Evolutionary conservation across 495 filamentous ascomycete genomes (phyloP).

Genomic region (Annulohypoxylon bovei): DNA sequence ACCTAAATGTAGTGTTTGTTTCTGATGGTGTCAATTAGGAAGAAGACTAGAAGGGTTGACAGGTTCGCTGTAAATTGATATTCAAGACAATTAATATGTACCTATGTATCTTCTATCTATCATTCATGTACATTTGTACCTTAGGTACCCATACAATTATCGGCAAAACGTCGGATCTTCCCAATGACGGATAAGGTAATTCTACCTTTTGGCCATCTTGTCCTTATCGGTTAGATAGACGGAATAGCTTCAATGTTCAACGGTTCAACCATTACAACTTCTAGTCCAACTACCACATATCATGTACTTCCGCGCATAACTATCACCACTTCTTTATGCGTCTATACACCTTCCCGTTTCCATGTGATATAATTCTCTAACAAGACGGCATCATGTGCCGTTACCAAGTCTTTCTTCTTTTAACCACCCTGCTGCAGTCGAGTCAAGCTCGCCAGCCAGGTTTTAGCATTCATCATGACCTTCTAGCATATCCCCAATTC

Average conservation of each 20-base stretch:
- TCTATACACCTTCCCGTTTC: constrained; percentile 6
- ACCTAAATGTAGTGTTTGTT: too few relatives aligned
- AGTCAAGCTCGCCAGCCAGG: constrained; percentile 55
- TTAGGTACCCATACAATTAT: neutral
- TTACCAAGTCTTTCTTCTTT: constrained; percentile 52
- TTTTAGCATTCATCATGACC: constrained; percentile 82
- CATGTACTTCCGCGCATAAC: neutral
- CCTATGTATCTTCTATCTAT: neutral
- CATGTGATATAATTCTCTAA: constrained; percentile 47
- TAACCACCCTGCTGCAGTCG: constrained; percentile 51
- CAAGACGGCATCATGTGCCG: constrained; percentile 61
- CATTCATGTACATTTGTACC: too few relatives aligned
- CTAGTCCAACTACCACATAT: neutral
- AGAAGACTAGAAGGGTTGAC: too few relatives aligned
- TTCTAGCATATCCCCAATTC: constrained; percentile 93
- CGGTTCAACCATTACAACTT: neutral
- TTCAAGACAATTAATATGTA: neutral
- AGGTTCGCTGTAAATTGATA: too few relatives aligned
- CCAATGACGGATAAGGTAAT: neutral
- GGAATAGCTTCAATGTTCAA: neutral
- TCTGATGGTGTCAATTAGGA: too few relatives aligned
- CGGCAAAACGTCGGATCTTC: constrained; percentile 14
- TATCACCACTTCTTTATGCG: neutral
- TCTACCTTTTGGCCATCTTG: constrained; percentile 24
- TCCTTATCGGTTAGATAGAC: neutral